These are phyloP conservation scores for Verticillium nubilum DNA, from an alignment of 2,329 filamentous ascomycete genomes.

Conservation along the genomic window DNA sequence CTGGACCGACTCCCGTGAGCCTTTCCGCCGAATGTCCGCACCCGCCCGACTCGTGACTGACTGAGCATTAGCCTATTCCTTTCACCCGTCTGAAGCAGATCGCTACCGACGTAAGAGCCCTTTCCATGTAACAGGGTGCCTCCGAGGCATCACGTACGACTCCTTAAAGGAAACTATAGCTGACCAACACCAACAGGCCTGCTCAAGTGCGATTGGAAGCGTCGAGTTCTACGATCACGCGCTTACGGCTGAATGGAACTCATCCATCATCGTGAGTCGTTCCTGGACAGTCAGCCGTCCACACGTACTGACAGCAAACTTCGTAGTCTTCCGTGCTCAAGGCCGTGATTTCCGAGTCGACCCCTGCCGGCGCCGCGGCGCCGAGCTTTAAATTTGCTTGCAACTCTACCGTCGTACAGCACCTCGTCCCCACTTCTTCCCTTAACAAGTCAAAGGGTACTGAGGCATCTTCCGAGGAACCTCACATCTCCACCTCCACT, in stretches of 20 bases:
- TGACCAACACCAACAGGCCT: constrained; percentile 55
- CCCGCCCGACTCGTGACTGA: background rate
- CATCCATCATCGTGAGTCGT: constrained; percentile 90
- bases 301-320: constrained; percentile 3
- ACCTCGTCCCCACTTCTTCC: constrained; percentile 65
- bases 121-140: background rate
- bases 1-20: constrained; percentile 1
- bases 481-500: constrained; percentile 51
- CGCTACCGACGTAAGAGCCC: constrained; percentile 65
- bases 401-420: constrained; percentile 98
- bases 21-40: background rate
- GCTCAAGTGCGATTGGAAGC: constrained; percentile 68
- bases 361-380: constrained; percentile 47
- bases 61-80: constrained; percentile 60
- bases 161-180: background rate
- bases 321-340: constrained; percentile 69
- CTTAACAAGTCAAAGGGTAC: constrained; percentile 55
- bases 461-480: constrained; percentile 40
- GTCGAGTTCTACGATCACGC: constrained; percentile 82
- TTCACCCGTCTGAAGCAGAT: constrained; percentile 78
- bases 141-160: background rate
- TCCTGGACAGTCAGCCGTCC: too few relatives aligned
- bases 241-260: constrained; percentile 85
- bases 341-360: constrained; percentile 70
- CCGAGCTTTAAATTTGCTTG: constrained; percentile 88